Base-by-base conservation (phyloP, 2,329 filamentous ascomycete species). In the Arthrinium phaeospermum region DNA sequence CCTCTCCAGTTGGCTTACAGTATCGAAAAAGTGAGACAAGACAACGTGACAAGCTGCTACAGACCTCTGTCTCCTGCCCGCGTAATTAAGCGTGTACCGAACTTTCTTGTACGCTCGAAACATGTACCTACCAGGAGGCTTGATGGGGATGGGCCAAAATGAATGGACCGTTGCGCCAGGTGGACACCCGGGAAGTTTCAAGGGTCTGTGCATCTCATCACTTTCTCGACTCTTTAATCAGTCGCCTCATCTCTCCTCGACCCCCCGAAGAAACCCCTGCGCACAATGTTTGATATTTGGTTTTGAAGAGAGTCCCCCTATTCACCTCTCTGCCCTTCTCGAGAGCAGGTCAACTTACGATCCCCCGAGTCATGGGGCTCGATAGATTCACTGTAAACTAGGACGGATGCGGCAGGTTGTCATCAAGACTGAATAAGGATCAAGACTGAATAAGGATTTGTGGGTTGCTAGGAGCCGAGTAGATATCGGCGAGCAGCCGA, bases 121-220 rank as follows among this genome's bases (percentile, higher is more conserved):
- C 30, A 37, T 61, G 53, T 37, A 61, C 53, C 53, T 34, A 64
- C 57, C 19, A 64, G 57, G 57, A 64, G 57, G 57, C 30, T 64
- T 61, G 53, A 37, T 61, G 37, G 49, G 49, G 49, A 57, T 57
- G 57, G 34, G 19, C 19, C 57, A 64, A 41, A 64, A 64, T 64
- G 57, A 64, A 64, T 64, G 57, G 34, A 64, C 57, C 34, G 57
- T 64, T 41, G 34, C 10, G 57, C 57, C 57, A 41, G 57, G 57
- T 64, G 57, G 30, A n/a, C 57, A 64, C 34, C 57, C 57, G 34
- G 57, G 57, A 64, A 64, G 57, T 64, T 64, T 41, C 34, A 64
- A 64, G n/a, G 57, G 57, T 64, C 57, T 64, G 57, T 64, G 57
- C 57, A 64, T 64, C 19, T 64, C 57, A 64, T n/a, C n/a, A 64